Evolutionary conservation across 345 rosid genomes (phyloP), one percentile per base, ranked within the genome.

Genomic region (Bruguiera sexangula): DNA sequence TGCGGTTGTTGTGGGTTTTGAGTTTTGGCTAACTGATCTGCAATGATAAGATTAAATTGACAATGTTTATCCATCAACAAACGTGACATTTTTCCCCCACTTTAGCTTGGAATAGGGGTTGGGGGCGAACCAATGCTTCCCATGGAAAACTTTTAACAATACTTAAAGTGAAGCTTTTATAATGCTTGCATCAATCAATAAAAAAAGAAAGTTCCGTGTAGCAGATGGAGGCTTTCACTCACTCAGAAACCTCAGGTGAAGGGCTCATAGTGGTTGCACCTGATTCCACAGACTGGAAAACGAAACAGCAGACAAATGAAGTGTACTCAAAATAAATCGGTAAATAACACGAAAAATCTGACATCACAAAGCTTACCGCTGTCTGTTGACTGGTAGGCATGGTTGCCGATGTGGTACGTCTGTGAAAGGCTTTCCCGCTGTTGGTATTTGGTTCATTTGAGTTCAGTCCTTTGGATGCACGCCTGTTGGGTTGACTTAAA

Each of bases 1-100:
- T 73, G 83, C 73, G 57, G 75, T 68, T 67, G 79, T 72, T 34
- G 37, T 22, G 3, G 86, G 74, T 78, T 86, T 85, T 64, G 83
- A 73, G 71, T 70, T 81, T 66, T 77, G 73, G 58, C 88, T 87
- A 37, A 60, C 73, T 71, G 78, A 78, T 75, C 98, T 92, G 87
- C 73, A 82, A 72, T n/a, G 32, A 19, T 50, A 69, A 20, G 61
- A 52, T 27, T 53, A 8, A 3, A 31, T 19, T 3, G 26, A 48
- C 18, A 30, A 18, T 5, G 18, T 58, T 36, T 60, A 37, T 55
- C 30, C 6, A 20, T 39, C n/a, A 39, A 52, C 29, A 56, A 56
- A 66, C 37, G 60, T 46, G 34, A 24, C 18, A 5, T 24, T 13
- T 27, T 24, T 56, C 24, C 59, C 59, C 36, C 9, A 6, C 2